Conservation (phyloP, 108 stramenopile genomes). For the Parietichytrium sp. region DNA sequence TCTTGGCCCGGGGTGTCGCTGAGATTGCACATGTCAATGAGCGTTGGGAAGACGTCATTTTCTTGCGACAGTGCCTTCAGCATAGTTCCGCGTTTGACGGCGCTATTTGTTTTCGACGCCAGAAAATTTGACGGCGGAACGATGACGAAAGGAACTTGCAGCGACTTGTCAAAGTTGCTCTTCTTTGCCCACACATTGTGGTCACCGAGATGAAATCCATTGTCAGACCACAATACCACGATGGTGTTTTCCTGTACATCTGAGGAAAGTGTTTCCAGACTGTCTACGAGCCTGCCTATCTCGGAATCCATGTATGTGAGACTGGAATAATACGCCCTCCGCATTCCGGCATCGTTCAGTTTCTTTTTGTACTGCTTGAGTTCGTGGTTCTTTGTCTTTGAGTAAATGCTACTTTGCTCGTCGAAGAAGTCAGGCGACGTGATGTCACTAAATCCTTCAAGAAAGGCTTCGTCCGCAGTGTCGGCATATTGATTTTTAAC, state of each 20-base stretch:
- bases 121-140: not conserved
- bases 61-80: not conserved
- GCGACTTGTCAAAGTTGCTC: not conserved
- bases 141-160: not conserved
- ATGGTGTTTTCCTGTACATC: not conserved
- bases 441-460: not conserved
- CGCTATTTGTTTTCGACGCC: not conserved
- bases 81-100: not conserved
- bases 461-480: not conserved
- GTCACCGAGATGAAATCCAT: constrained; percentile 17
- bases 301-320: not conserved
- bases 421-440: not conserved
- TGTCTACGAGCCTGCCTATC: not conserved
- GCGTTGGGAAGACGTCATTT: constrained; percentile 16
- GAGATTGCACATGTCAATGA: not conserved
- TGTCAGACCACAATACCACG: not conserved
- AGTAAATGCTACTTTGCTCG: not conserved
- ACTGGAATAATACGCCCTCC: not conserved
- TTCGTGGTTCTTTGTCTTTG: not conserved
- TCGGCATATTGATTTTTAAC: not conserved
- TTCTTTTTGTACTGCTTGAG: not conserved
- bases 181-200: constrained; percentile 30
- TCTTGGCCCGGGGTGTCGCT: not conserved
- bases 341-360: not conserved
- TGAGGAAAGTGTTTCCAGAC: not conserved